These are phyloP conservation scores for Dalbergia cochinchinensis DNA, from an alignment of 306 rosid species.

Conservation along the genomic window DNA sequence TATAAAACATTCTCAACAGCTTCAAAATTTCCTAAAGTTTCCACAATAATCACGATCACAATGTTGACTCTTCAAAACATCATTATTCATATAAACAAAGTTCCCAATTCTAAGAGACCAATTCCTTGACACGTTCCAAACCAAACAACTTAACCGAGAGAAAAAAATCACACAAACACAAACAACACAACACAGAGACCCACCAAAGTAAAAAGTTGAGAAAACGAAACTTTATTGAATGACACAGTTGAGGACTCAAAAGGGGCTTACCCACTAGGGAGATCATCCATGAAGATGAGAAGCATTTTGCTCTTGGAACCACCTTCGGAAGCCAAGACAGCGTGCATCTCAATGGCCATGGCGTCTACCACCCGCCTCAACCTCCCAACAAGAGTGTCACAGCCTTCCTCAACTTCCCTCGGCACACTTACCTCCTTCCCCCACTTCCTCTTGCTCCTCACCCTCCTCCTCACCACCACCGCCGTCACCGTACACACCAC, in stretches of 20 bases:
- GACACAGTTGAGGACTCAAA: slow-evolving; percentile 39
- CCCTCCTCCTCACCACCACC: slow-evolving; percentile 74
- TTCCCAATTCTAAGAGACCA: slow-evolving; percentile 10
- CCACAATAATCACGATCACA: slow-evolving; percentile 10
- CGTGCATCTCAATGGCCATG: slow-evolving; percentile 99
- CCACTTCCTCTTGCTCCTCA: slow-evolving; percentile 83
- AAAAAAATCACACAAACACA: not conserved
- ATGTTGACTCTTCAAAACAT: slow-evolving; percentile 14
- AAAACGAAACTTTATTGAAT: slow-evolving; percentile 17
- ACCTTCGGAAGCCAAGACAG: slow-evolving; percentile 94
- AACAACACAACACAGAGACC: not conserved
- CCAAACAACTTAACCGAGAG: not conserved
- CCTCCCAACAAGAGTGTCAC: slow-evolving; percentile 74
- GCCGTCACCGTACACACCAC: slow-evolving; percentile 82
- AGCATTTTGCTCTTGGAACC: slow-evolving; percentile 98
- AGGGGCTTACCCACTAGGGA: slow-evolving; percentile 83
- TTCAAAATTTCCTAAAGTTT: slow-evolving; percentile 17
- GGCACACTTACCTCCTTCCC: slow-evolving; percentile 67
- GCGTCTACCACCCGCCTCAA: slow-evolving; percentile 90
- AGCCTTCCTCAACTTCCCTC: slow-evolving; percentile 75
- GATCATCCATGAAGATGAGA: slow-evolving; percentile 84
- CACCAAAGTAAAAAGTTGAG: not conserved
- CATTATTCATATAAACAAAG: slow-evolving; percentile 4
- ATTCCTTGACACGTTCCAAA: not conserved
- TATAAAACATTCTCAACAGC: slow-evolving; percentile 29